These are phyloP conservation scores for Syncephalastrum monosporum DNA, from an alignment of 371 early-diverging fungal genomes.

Conservation along the genomic window DNA sequence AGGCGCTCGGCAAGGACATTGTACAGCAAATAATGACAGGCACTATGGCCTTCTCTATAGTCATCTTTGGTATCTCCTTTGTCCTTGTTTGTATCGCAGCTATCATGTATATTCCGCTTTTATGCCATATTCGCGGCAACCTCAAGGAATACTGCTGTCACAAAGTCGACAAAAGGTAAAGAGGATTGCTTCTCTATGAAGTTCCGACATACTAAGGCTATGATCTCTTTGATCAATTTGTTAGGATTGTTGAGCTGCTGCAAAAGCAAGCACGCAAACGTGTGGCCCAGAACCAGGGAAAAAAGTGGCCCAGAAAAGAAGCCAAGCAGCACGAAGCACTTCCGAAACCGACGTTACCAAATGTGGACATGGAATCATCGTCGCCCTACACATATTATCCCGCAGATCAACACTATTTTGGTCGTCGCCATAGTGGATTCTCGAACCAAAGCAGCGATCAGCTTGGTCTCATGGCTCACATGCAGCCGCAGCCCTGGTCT, in stretches of 20 bases:
- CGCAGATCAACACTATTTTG: slow-evolving; percentile 7
- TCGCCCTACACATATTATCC: background rate
- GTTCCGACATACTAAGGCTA: background rate
- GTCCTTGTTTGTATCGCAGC: slow-evolving; percentile 60
- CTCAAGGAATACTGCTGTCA: slow-evolving; percentile 91
- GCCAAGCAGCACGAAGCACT: slow-evolving; percentile 6
- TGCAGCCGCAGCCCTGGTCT: slow-evolving; percentile 13
- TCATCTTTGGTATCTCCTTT: slow-evolving; percentile 51
- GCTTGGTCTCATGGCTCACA: slow-evolving; percentile 7
- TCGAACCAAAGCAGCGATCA: slow-evolving; percentile 11
- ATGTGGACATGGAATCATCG: slow-evolving; percentile 9
- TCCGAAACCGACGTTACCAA: slow-evolving; percentile 13
- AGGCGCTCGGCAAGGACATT: slow-evolving; percentile 20
- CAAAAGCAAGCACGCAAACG: slow-evolving; percentile 21
- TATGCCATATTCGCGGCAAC: slow-evolving; percentile 83
- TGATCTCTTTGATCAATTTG: background rate
- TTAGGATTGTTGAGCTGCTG: slow-evolving; percentile 21
- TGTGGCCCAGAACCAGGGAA: slow-evolving; percentile 1
- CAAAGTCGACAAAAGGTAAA: slow-evolving; percentile 83
- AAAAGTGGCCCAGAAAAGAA: slow-evolving; percentile 6
- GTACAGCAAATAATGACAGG: slow-evolving; percentile 37
- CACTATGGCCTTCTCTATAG: slow-evolving; percentile 42
- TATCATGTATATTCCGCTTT: slow-evolving; percentile 77
- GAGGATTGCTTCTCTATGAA: background rate
- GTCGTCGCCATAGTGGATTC: slow-evolving; percentile 10